A percentile compares a stretch with the other conserved stretches of the same genome.
Evolutionary conservation across 2,329 filamentous ascomycete species (phyloP).

Genomic region (Alternaria triticina): DNA sequence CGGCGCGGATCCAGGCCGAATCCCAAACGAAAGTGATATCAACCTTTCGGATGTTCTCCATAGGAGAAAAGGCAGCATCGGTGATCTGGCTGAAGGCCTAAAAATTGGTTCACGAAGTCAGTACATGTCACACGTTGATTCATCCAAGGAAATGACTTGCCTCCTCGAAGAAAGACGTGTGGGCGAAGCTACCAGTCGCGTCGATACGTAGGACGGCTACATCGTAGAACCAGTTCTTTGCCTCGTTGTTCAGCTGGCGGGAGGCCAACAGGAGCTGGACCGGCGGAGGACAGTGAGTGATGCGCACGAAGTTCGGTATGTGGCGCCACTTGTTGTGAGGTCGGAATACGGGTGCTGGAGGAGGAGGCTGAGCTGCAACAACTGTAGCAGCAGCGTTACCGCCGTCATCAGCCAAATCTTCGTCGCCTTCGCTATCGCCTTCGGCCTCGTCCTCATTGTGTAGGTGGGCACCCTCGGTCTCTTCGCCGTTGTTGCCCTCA

Average conservation of each 20-base stretch:
- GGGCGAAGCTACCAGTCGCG: conserved; percentile 42
- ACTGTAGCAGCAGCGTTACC: conserved; percentile 3
- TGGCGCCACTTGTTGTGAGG: conserved; percentile 41
- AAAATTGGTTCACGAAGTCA: not conserved
- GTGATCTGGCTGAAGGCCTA: conserved; percentile 29
- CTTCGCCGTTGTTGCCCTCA: not conserved
- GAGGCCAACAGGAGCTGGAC: conserved; percentile 37
- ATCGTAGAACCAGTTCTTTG: conserved; percentile 45
- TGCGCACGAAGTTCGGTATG: conserved; percentile 42
- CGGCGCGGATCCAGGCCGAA: conserved; percentile 38
- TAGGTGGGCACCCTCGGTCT: not conserved
- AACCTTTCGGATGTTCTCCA: conserved; percentile 43
- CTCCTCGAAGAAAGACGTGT: conserved; percentile 42
- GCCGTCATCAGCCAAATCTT: conserved; percentile 6
- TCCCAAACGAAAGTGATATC: conserved; percentile 45
- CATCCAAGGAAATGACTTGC: conserved; percentile 11
- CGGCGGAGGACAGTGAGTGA: conserved; percentile 40
- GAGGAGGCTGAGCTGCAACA: conserved; percentile 2
- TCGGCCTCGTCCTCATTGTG: not conserved
- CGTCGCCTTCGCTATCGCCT: conserved; percentile 1
- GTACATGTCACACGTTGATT: not conserved
- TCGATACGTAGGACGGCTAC: conserved; percentile 35
- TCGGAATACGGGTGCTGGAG: conserved; percentile 17
- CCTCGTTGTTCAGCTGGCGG: conserved; percentile 37
- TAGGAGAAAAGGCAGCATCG: conserved; percentile 40